Conservation (phyloP, 805 yeast genomes). For the Scheffersomyces coipomensis region DNA sequence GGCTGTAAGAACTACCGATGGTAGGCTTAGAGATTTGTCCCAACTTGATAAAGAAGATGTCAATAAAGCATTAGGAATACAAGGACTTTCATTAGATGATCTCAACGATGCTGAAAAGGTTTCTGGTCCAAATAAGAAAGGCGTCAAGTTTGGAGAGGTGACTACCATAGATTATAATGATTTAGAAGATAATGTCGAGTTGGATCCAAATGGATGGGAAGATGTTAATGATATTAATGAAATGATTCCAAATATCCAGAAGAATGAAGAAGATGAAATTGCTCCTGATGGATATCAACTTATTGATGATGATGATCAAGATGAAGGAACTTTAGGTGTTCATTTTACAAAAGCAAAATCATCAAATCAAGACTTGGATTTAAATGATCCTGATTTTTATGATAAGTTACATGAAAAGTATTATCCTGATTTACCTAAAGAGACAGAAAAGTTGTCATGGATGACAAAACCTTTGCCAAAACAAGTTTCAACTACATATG, state of each 20-base stretch:
- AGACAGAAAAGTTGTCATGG: constrained; percentile 84
- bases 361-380: constrained; percentile 43
- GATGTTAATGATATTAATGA: constrained; percentile 52
- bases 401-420: constrained; percentile 78
- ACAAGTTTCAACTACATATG: constrained; percentile 41
- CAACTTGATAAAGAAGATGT: constrained; percentile 34
- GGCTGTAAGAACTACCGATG: constrained; percentile 36
- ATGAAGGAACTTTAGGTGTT: constrained; percentile 44
- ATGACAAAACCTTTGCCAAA: constrained; percentile 67
- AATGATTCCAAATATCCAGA: constrained; percentile 42
- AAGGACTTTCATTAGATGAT: constrained; percentile 13
- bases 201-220: constrained; percentile 46
- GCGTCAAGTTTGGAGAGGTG: constrained; percentile 28
- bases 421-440: constrained; percentile 87
- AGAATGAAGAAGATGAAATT: constrained; percentile 23
- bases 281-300: constrained; percentile 44
- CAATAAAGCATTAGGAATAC: constrained; percentile 34
- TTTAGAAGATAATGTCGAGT: constrained; percentile 16
- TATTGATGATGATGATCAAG: constrained; percentile 38
- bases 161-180: constrained; percentile 30
- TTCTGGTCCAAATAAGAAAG: constrained; percentile 13
- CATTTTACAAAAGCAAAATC: constrained; percentile 56
- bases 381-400: constrained; percentile 76
- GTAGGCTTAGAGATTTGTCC: constrained; percentile 27
- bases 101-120: constrained; percentile 5